Evolutionary conservation across 371 early-diverging fungal species (phyloP).

Genomic region (Capniomyces stellatus): DNA sequence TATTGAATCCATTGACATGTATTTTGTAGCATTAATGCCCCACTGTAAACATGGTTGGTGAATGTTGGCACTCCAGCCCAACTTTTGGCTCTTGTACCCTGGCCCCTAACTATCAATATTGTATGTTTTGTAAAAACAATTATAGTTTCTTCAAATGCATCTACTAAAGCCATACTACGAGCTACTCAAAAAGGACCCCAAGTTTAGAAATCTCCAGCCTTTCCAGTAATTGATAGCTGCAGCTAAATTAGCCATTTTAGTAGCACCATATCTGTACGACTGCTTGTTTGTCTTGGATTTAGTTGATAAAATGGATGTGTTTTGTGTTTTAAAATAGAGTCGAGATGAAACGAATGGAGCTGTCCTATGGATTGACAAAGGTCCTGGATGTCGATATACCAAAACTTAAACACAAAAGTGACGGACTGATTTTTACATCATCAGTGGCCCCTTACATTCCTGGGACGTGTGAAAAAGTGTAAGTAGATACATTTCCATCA

Average conservation of each 20-base stretch:
- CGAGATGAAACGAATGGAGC: conserved; percentile 47
- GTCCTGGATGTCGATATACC: conserved; percentile 54
- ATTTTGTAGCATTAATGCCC: no score
- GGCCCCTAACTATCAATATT: no score
- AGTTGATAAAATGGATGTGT: background rate
- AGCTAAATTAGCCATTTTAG: no score
- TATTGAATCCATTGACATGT: no score
- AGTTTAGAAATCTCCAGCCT: conserved; percentile 27
- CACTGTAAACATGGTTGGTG: no score
- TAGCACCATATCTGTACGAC: no score
- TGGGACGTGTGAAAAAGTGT: conserved; percentile 77
- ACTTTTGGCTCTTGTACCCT: no score
- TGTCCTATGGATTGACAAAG: conserved; percentile 41
- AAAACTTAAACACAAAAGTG: conserved; percentile 70
- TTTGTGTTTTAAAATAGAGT: conserved; percentile 7
- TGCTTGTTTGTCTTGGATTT: background rate
- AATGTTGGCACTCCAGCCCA: no score
- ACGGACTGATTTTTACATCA: conserved; percentile 95
- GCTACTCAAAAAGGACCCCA: conserved; percentile 28
- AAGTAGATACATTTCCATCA: background rate
- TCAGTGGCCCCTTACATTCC: conserved; percentile 57
- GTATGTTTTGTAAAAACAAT: no score
- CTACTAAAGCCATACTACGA: conserved; percentile 47
- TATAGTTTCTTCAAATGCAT: conserved; percentile 38
- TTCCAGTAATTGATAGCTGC: conserved; percentile 41